Evolutionary conservation across 2,329 filamentous ascomycete genomes (phyloP).

Genomic region (Paracoccidioides brasiliensis): DNA sequence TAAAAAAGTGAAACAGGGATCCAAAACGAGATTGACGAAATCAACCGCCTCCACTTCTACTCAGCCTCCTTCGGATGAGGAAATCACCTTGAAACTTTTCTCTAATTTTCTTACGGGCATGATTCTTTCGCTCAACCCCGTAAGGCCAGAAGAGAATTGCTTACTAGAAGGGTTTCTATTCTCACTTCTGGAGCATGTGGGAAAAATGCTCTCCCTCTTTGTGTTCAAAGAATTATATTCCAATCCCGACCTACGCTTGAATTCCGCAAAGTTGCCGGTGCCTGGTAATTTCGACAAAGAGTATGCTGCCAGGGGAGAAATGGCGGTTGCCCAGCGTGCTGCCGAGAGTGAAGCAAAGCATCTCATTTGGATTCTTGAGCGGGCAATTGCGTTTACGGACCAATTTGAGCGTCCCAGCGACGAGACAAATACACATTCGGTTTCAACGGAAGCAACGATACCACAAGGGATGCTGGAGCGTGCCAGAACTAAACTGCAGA

Average conservation of each 20-base stretch:
- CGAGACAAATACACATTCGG: background rate
- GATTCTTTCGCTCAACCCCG: slow-evolving; percentile 18
- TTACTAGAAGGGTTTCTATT: slow-evolving; percentile 32
- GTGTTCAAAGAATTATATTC: slow-evolving; percentile 25
- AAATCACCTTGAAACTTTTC: slow-evolving; percentile 14
- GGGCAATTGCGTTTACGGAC: slow-evolving; percentile 16
- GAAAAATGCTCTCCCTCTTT: slow-evolving; percentile 27
- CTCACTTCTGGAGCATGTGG: slow-evolving; percentile 26
- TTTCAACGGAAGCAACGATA: background rate
- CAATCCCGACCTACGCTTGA: slow-evolving; percentile 15
- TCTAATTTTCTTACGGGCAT: slow-evolving; percentile 19
- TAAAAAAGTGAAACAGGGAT: slow-evolving; percentile 10
- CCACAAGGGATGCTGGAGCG: slow-evolving; percentile 2
- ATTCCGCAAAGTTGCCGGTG: slow-evolving; percentile 16
- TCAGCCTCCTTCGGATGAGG: slow-evolving; percentile 1
- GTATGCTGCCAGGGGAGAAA: slow-evolving; percentile 10
- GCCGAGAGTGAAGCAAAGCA: slow-evolving; percentile 24
- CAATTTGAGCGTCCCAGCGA: background rate
- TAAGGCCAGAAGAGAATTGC: slow-evolving; percentile 17
- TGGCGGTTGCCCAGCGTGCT: slow-evolving; percentile 14
- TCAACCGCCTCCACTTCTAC: background rate
- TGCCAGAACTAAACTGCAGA: slow-evolving; percentile 24
- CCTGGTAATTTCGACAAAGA: slow-evolving; percentile 21
- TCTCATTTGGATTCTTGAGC: slow-evolving; percentile 25
- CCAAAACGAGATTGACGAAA: slow-evolving; percentile 7